phyloP scores from a whole-genome alignment of 495 filamentous ascomycete species.

The Penicillium crystallinum region DNA sequence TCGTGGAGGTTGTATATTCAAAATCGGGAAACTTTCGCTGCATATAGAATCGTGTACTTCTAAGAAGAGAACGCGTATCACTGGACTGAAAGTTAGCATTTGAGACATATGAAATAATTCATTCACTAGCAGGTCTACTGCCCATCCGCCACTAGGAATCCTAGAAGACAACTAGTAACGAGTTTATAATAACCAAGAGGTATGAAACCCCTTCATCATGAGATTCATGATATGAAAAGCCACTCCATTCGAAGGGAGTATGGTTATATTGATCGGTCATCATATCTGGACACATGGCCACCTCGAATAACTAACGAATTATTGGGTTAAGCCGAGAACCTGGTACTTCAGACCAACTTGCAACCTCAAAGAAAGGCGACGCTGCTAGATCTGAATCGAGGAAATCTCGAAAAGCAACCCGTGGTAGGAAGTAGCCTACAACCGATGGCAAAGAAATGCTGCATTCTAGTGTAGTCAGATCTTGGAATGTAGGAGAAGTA shows the following conservation, averaged over 20 bases:
- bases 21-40: background rate
- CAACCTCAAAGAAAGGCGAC: background rate
- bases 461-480: background rate
- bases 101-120: background rate
- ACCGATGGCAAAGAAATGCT: conserved; percentile 1
- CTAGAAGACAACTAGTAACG: background rate
- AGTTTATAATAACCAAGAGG: background rate
- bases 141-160: background rate
- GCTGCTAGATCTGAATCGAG: background rate
- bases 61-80: background rate
- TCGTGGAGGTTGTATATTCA: background rate
- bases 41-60: background rate
- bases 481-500: no score
- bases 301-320: background rate
- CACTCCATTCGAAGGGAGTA: background rate
- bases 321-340: background rate
- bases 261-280: background rate
- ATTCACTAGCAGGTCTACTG: background rate
- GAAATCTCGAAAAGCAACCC: background rate
- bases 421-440: background rate
- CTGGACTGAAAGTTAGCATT: background rate
- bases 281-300: background rate
- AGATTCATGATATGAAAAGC: background rate
- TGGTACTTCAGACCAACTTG: background rate
- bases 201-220: background rate